phyloP scores from a whole-genome alignment of 2,329 filamentous ascomycete genomes.

The Cordyceps farinosa region DNA sequence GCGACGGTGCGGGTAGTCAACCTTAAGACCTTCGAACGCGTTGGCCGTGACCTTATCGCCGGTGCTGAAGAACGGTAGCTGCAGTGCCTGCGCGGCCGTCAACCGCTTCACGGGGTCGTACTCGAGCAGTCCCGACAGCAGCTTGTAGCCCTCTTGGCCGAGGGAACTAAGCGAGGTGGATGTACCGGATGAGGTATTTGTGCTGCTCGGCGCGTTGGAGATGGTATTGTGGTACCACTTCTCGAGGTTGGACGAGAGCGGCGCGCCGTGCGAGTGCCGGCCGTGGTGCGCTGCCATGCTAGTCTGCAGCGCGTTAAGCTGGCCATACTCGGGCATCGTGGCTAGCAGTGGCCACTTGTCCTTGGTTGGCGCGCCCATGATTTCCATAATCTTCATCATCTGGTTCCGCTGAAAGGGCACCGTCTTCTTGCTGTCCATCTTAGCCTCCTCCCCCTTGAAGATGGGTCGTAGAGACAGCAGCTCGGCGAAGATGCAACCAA shows the following conservation, averaged over 20 bases:
- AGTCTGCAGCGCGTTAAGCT: conserved; percentile 57
- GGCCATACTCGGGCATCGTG: conserved; percentile 81
- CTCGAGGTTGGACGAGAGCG: conserved; percentile 57
- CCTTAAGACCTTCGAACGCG: conserved; percentile 86
- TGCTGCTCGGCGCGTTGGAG: conserved; percentile 49
- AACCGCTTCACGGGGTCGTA: conserved; percentile 89
- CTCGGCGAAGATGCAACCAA: conserved; percentile 97
- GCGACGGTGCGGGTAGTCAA: conserved; percentile 83
- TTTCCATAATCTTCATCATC: conserved; percentile 98
- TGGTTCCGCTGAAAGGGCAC: conserved; percentile 97
- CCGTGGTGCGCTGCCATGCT: conserved; percentile 37
- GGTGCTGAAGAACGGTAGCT: conserved; percentile 82
- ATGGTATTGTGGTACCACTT: conserved; percentile 76
- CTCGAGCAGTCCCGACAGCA: conserved; percentile 79
- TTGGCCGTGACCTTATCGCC: conserved; percentile 72
- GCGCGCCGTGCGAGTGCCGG: conserved; percentile 28
- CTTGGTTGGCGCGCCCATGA: conserved; percentile 85
- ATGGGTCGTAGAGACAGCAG: conserved; percentile 86
- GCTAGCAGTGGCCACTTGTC: conserved; percentile 82
- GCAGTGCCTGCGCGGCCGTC: conserved; percentile 82
- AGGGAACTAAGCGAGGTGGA: conserved; percentile 52
- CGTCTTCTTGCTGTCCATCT: conserved; percentile 97
- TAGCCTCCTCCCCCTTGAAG: conserved; percentile 97
- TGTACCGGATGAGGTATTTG: conserved; percentile 43
- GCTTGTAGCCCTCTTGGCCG: conserved; percentile 73